Evolutionary conservation across 2,329 filamentous ascomycete species (phyloP), one percentile per base, ranked within the genome.

Genomic region (Ophiobolus disseminans): DNA sequence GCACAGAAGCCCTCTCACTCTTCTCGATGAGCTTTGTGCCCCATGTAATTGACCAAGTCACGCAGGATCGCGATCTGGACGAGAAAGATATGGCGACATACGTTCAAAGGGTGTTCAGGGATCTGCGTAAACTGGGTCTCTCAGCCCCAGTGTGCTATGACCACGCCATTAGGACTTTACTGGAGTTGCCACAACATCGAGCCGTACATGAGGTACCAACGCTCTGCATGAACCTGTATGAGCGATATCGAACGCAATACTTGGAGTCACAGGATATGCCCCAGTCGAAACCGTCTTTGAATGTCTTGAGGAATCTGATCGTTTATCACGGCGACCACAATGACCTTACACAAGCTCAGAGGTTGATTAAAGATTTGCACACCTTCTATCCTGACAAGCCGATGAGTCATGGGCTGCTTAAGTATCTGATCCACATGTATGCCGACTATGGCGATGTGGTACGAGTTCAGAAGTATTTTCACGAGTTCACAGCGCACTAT

Each of bases 391-490:
- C 60, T 2, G 25, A 17, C 3, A 38, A 55, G 3, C 48, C 48
- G 4, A 56, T 73, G 31, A 53, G 45, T 9, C 41, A 57, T n/a
- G 30, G 55, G 2, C 37, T 62, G 1, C 40, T 72, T 45, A 57
- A 45, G 20, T 53, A 54, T 32, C 38, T 72, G 30, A 48, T 72
- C 21, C 37, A 48, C 3, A 52, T 62, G 13, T 72, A 73, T 52
- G 72, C 75, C 3, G 53, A 64, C 5, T 45, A 56, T 13, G 76
- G 76, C 11, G 42, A 70, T 10, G 57, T 61, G 2, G 60, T 65
- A 16, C 53, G 46, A 14, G 73, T 76, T 10, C 48, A 72, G 19
- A 41, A 66, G 32, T 70, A 68, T 46, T 65, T 74, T 28, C 51
- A 68, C 3, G 62, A 71, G 14, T 53, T 73, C 9, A 41, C 40